Conservation (phyloP, 2,329 filamentous ascomycete genomes). For the Phaeoacremonium minimum region DNA sequence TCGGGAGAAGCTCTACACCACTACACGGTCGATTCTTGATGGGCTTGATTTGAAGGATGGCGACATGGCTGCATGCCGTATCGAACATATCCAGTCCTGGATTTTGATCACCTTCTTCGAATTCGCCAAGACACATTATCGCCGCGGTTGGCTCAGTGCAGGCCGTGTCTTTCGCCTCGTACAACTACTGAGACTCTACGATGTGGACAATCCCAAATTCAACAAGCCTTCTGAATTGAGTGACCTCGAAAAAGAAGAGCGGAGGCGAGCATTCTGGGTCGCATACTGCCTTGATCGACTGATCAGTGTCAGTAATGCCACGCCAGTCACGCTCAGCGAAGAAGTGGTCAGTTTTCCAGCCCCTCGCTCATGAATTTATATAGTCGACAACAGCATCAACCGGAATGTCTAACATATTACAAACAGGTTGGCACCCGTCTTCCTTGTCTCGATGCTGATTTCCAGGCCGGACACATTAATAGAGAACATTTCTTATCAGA, state of each 20-base stretch:
- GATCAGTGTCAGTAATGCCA: conserved; percentile 13
- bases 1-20: conserved; percentile 15
- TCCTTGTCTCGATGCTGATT: conserved; percentile 16
- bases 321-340: conserved; percentile 16
- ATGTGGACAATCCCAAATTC: conserved; percentile 8
- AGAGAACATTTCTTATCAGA: conserved; percentile 15
- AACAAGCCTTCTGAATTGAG: conserved; percentile 6
- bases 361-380: too few species aligned
- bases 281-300: conserved; percentile 19
- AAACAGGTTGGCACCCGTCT: conserved; percentile 17
- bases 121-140: conserved; percentile 13
- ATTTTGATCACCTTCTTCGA: conserved; percentile 17
- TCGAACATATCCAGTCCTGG: conserved; percentile 18
- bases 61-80: conserved; percentile 8
- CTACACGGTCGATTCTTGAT: conserved; percentile 18
- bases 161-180: conserved; percentile 28
- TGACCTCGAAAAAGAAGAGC: conserved; percentile 13
- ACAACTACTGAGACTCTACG: conserved; percentile 13
- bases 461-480: conserved; percentile 17
- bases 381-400: conserved; percentile 4
- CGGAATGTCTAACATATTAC: not conserved
- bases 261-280: conserved; percentile 19
- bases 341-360: conserved; percentile 17
- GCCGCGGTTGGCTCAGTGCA: conserved; percentile 25
- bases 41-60: conserved; percentile 13